Conservation (phyloP, 1,139 yeast species). For the Arxiozyma heterogenica region DNA sequence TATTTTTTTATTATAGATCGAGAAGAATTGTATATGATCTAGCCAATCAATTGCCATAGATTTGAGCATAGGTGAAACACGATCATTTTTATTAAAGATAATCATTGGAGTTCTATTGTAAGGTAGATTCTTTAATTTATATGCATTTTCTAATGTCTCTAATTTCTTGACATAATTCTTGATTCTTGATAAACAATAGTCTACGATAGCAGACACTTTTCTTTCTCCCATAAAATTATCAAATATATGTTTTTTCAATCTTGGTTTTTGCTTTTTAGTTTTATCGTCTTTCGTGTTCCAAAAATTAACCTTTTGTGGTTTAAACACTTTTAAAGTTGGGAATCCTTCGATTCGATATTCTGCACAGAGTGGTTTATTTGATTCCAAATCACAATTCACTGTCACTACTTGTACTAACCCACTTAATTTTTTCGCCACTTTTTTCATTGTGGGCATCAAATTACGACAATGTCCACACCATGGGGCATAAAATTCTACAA, state of each 20-base stretch:
- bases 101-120: constrained; percentile 28
- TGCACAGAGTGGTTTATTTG: constrained; percentile 64
- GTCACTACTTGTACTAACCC: constrained; percentile 64
- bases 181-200: constrained; percentile 51
- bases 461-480: constrained; percentile 86
- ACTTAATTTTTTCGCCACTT: constrained; percentile 49
- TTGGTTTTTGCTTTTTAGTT: constrained; percentile 6
- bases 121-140: constrained; percentile 10
- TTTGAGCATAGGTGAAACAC: constrained; percentile 55
- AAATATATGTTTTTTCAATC: constrained; percentile 40
- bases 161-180: constrained; percentile 63
- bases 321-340: constrained; percentile 73
- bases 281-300: constrained; percentile 12
- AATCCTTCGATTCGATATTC: constrained; percentile 59
- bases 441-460: constrained; percentile 47
- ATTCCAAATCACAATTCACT: constrained; percentile 71
- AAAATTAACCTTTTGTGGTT: constrained; percentile 60
- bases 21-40: constrained; percentile 35
- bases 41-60: constrained; percentile 70
- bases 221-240: constrained; percentile 70
- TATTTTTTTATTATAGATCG: constrained; percentile 13
- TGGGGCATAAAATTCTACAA: constrained; percentile 92
- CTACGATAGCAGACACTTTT: constrained; percentile 47
- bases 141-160: constrained; percentile 25
- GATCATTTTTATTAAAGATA: constrained; percentile 38